A percentile compares a stretch with the other conserved stretches of the same genome.
Evolutionary conservation across 768 basidiomycete genomes (phyloP).

Genomic region (Kwoniella botswanensis): DNA sequence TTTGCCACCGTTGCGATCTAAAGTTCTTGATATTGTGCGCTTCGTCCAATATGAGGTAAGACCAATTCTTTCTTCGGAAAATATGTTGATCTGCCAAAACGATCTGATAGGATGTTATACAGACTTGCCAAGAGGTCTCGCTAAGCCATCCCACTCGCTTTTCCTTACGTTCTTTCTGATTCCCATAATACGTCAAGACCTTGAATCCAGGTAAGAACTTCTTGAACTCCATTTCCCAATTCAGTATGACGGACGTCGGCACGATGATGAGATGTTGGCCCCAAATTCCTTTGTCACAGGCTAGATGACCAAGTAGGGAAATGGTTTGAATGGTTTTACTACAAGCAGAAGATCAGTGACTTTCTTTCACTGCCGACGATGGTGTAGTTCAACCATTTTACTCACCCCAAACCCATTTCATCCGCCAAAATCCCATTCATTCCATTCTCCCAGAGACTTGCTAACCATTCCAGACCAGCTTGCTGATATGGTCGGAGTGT

Average conservation of each 20-base stretch:
- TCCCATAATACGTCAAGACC: conserved; percentile 60
- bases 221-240: conserved; percentile 62
- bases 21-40: conserved; percentile 99
- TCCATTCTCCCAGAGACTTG: conserved; percentile 59
- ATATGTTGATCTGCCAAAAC: conserved; percentile 89
- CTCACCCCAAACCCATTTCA: conserved; percentile 93
- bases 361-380: too few species aligned
- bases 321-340: conserved; percentile 61
- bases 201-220: conserved; percentile 60
- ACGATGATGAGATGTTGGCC: conserved; percentile 61
- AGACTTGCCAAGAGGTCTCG: conserved; percentile 87
- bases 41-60: conserved; percentile 94
- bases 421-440: conserved; percentile 68
- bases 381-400: conserved; percentile 18
- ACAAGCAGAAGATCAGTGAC: background rate
- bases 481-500: conserved; percentile 61
- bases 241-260: conserved; percentile 60
- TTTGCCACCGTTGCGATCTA: conserved; percentile 91
- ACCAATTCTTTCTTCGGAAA: conserved; percentile 91
- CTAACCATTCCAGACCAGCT: conserved; percentile 62
- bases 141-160: conserved; percentile 89
- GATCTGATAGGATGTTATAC: conserved; percentile 90
- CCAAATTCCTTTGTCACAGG: conserved; percentile 60
- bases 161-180: conserved; percentile 84
- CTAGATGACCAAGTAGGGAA: conserved; percentile 58